phyloP scores from a whole-genome alignment of 2,329 filamentous ascomycete species.

The Fusarium nurragi region DNA sequence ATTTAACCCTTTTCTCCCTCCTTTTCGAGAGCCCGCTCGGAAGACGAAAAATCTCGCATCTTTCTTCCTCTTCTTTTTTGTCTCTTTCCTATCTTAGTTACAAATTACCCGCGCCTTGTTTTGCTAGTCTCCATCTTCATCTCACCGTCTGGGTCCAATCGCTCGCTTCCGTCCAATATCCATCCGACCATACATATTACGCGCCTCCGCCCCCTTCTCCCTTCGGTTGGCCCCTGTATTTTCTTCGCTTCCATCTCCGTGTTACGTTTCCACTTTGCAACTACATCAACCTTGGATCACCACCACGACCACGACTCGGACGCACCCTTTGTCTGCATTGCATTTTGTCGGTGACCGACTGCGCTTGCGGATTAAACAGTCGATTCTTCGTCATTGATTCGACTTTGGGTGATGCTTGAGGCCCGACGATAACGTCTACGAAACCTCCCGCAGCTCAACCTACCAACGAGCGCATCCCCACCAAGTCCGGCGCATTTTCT shows the following conservation, averaged over 20 bases:
- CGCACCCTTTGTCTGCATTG: slow-evolving; percentile 16
- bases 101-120: slow-evolving; percentile 6
- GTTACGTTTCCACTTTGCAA: slow-evolving; percentile 35
- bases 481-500: slow-evolving; percentile 23
- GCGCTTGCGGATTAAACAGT: slow-evolving; percentile 16
- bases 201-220: slow-evolving; percentile 27
- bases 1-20: slow-evolving; percentile 13
- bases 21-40: neutral
- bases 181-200: slow-evolving; percentile 23
- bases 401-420: slow-evolving; percentile 20
- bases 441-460: neutral
- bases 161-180: slow-evolving; percentile 27
- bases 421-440: slow-evolving; percentile 14
- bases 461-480: slow-evolving; percentile 15
- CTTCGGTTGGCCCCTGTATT: slow-evolving; percentile 35
- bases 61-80: slow-evolving; percentile 1
- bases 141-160: slow-evolving; percentile 32
- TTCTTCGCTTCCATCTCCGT: slow-evolving; percentile 38
- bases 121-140: slow-evolving; percentile 26
- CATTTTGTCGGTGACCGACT: slow-evolving; percentile 26
- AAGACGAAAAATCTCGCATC: neutral
- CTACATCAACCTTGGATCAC: slow-evolving; percentile 28
- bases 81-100: neutral
- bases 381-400: slow-evolving; percentile 10
- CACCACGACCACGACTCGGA: slow-evolving; percentile 19